Conservation (phyloP, 306 rosid genomes). For the Malus fusca region DNA sequence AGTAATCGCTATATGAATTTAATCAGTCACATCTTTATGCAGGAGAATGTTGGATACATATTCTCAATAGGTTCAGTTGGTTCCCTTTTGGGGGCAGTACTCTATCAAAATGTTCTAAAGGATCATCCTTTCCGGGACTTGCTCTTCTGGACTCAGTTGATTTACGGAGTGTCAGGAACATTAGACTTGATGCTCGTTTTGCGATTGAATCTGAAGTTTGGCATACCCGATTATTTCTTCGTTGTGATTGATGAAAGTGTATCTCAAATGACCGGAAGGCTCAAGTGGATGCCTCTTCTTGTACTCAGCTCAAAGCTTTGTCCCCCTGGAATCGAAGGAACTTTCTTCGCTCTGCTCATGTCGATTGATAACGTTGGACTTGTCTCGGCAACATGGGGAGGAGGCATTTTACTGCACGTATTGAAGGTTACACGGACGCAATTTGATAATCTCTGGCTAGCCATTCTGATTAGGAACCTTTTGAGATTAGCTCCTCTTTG, state of each 20-base stretch:
- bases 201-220: slow-evolving; percentile 59
- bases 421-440: slow-evolving; percentile 63
- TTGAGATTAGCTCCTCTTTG: slow-evolving; percentile 61
- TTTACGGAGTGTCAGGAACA: slow-evolving; percentile 75
- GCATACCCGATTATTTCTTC: slow-evolving; percentile 81
- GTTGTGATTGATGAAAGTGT: slow-evolving; percentile 77
- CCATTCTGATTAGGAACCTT: slow-evolving; percentile 71
- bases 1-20: background rate
- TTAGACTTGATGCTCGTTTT: slow-evolving; percentile 64
- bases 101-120: slow-evolving; percentile 75
- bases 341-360: slow-evolving; percentile 89
- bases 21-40: slow-evolving; percentile 25
- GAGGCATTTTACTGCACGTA: slow-evolving; percentile 70
- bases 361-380: slow-evolving; percentile 84
- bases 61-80: slow-evolving; percentile 83
- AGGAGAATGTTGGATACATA: slow-evolving; percentile 81
- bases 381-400: slow-evolving; percentile 87
- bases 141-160: slow-evolving; percentile 88
- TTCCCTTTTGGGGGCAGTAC: slow-evolving; percentile 76
- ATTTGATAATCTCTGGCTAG: slow-evolving; percentile 73
- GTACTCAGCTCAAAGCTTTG: slow-evolving; percentile 93
- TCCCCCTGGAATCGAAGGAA: slow-evolving; percentile 87
- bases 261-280: slow-evolving; percentile 63
- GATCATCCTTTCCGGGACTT: slow-evolving; percentile 79
- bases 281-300: slow-evolving; percentile 99